Conservation (phyloP, 139 green algal species). For the Cymbomonas tetramitiformis region DNA sequence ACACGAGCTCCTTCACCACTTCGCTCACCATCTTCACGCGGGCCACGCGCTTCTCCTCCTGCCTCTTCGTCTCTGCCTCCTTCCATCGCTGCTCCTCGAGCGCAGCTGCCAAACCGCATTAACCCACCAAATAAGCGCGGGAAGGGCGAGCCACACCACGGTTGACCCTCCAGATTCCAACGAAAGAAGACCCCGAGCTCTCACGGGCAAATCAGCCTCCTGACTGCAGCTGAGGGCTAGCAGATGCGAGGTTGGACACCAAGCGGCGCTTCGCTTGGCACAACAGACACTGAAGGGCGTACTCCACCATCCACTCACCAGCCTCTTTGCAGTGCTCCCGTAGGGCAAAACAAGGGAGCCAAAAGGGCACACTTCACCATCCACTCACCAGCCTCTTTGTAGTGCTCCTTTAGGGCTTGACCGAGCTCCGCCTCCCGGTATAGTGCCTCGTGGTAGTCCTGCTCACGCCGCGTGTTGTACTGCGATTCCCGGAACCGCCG, state of each 20-base stretch:
- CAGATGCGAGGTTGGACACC: no score
- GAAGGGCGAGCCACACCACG: no score
- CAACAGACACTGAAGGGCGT: no score
- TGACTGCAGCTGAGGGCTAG: no score
- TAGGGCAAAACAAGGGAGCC: no score
- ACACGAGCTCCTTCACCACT: slow-evolving; percentile 41
- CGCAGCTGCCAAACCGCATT: not conserved
- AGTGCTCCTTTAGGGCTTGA: not conserved
- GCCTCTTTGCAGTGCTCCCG: not conserved
- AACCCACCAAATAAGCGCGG: not conserved
- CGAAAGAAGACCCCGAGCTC: no score
- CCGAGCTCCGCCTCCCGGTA: slow-evolving; percentile 24
- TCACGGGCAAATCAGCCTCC: no score
- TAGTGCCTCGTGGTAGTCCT: slow-evolving; percentile 39
- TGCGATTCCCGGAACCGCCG: slow-evolving; percentile 39
- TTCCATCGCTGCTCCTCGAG: slow-evolving; percentile 14
- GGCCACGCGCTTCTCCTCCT: slow-evolving; percentile 25
- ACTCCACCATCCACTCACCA: not conserved
- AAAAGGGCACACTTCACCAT: no score
- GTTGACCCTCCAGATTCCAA: no score
- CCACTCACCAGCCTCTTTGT: not conserved
- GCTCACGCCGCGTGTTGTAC: slow-evolving; percentile 41
- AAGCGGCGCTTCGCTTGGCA: no score
- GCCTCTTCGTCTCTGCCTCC: slow-evolving; percentile 24
- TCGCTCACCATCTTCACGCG: slow-evolving; percentile 20